Percentiles rank a stretch among this genome's conserved stretches.
phyloP scores from a whole-genome alignment of 306 rosid genomes.

The Medicago lupulina region DNA sequence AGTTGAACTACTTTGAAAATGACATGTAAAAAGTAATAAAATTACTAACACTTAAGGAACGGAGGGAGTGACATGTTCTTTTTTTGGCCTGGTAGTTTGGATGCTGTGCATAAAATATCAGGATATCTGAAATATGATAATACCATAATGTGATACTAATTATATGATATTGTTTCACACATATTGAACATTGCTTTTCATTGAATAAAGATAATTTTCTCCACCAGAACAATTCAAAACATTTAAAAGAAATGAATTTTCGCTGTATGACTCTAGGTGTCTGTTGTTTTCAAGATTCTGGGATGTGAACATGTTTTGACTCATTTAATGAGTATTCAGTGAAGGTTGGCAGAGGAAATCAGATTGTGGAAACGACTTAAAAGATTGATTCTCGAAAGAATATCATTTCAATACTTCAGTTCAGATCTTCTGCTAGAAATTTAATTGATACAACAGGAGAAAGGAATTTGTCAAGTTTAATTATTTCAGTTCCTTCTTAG shows the following conservation, averaged over 20 bases:
- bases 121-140: slow-evolving; percentile 9
- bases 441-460: too few species aligned
- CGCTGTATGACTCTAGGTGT: not conserved
- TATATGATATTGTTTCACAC: slow-evolving; percentile 18
- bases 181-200: slow-evolving; percentile 23
- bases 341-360: slow-evolving; percentile 27
- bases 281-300: slow-evolving; percentile 27
- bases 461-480: too few species aligned
- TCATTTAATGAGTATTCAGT: not conserved
- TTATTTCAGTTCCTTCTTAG: too few species aligned
- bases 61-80: not conserved
- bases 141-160: slow-evolving; percentile 15
- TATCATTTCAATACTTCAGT: too few species aligned
- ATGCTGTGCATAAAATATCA: not conserved
- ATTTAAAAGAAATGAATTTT: slow-evolving; percentile 6
- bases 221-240: slow-evolving; percentile 14
- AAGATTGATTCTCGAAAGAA: too few species aligned
- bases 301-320: slow-evolving; percentile 14
- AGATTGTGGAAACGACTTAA: not conserved
- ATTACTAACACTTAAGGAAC: not conserved
- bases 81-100: not conserved
- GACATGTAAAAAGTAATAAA: not conserved
- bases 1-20: not conserved
- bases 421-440: too few species aligned
- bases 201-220: slow-evolving; percentile 15